phyloP scores from a whole-genome alignment of 2,329 filamentous ascomycete genomes.

The Colletotrichum tabaci region DNA sequence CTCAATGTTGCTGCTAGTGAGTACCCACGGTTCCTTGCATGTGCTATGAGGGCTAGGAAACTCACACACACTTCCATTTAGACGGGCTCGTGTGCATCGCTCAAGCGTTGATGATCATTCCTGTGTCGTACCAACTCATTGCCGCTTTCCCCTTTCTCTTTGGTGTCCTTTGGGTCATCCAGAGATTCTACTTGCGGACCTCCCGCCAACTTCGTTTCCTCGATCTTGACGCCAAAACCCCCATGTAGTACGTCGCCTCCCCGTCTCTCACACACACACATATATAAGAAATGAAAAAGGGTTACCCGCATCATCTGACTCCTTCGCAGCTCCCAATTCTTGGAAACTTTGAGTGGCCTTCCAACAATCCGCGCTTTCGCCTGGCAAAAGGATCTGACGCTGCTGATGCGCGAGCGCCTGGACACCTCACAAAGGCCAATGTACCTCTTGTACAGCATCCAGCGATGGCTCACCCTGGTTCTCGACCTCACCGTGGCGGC shows the following conservation, averaged over 20 bases:
- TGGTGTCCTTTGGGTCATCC: conserved; percentile 49
- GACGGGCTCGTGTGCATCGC: neutral
- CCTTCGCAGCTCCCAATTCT: conserved; percentile 47
- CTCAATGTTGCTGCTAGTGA: conserved; percentile 33
- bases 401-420: conserved; percentile 58
- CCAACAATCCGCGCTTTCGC: conserved; percentile 64
- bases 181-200: conserved; percentile 53
- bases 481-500: conserved; percentile 62
- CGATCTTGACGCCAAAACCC: conserved; percentile 55
- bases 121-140: conserved; percentile 50
- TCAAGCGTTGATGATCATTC: conserved; percentile 41
- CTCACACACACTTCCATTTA: no score
- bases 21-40: neutral
- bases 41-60: neutral
- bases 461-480: conserved; percentile 66
- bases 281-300: no score
- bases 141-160: conserved; percentile 49
- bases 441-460: conserved; percentile 67
- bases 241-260: conserved; percentile 46
- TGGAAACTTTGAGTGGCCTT: conserved; percentile 62
- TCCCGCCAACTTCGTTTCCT: conserved; percentile 55
- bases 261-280: no score
- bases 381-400: conserved; percentile 59
- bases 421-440: conserved; percentile 65
- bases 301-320: no score